Evolutionary conservation across 805 yeast species (phyloP).

Genomic region (Candida orba): DNA sequence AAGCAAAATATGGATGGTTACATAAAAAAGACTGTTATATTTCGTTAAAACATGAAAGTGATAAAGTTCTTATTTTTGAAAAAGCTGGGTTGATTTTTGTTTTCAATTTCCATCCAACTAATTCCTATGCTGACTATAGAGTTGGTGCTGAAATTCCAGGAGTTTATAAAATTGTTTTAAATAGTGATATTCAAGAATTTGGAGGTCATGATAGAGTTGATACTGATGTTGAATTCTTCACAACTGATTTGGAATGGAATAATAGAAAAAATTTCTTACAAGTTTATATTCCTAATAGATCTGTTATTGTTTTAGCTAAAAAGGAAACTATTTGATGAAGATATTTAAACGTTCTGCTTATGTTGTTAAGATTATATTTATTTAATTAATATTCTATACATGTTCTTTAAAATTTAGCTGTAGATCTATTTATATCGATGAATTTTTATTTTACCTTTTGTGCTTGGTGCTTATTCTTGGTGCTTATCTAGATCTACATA

Average conservation of each 20-base stretch:
- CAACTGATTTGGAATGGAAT: constrained; percentile 78
- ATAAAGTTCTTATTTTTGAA: constrained; percentile 84
- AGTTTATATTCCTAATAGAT: constrained; percentile 75
- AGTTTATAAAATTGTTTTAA: constrained; percentile 62
- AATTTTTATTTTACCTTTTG: too few species aligned
- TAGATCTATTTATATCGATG: too few species aligned
- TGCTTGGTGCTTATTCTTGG: too few species aligned
- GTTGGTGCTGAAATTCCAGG: constrained; percentile 86
- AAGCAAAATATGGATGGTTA: constrained; percentile 65
- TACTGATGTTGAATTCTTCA: constrained; percentile 48
- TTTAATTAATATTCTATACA: too few species aligned
- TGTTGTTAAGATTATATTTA: too few species aligned
- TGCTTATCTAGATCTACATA: too few species aligned
- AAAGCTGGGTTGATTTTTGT: constrained; percentile 78
- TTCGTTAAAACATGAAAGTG: constrained; percentile 81
- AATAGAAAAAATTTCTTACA: constrained; percentile 67
- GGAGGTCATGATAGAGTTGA: constrained; percentile 83
- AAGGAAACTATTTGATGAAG: constrained; percentile 6
- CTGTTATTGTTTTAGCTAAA: constrained; percentile 52
- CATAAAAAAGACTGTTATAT: constrained; percentile 68
- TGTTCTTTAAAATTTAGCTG: too few species aligned
- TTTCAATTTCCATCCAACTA: constrained; percentile 84
- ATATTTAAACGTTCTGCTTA: too few species aligned
- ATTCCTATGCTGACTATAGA: constrained; percentile 80
- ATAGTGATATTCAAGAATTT: constrained; percentile 60